Conservation (phyloP, 2,329 filamentous ascomycete genomes). For the Lasiodiplodia gonubiensis region DNA sequence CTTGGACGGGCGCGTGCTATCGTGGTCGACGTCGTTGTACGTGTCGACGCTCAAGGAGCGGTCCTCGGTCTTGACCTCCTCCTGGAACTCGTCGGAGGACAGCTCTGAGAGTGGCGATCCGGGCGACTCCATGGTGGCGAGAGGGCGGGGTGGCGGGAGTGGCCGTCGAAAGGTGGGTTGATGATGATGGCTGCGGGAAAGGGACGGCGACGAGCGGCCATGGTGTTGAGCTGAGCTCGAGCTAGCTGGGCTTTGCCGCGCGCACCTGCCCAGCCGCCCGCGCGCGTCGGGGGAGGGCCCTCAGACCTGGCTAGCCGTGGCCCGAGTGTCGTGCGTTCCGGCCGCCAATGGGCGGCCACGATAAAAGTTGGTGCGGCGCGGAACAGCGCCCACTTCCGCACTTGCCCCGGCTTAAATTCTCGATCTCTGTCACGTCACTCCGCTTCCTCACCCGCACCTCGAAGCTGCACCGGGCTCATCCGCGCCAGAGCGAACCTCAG, state of each 20-base stretch:
- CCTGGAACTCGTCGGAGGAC: constrained; percentile 66
- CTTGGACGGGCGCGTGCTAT: constrained; percentile 43
- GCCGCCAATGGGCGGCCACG: constrained; percentile 7
- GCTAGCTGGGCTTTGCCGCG: constrained; percentile 9
- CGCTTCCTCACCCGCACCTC: background rate
- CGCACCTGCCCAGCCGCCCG: constrained; percentile 12
- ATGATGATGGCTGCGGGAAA: constrained; percentile 14
- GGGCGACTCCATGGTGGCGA: constrained; percentile 56
- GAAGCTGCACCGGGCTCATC: background rate
- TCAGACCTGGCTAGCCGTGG: background rate
- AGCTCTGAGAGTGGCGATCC: constrained; percentile 69
- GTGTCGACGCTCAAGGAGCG: constrained; percentile 55
- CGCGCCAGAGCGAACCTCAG: no score
- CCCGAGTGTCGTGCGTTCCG: background rate
- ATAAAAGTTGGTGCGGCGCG: constrained; percentile 6
- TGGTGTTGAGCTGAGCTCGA: constrained; percentile 25
- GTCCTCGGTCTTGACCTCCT: constrained; percentile 57
- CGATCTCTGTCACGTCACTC: background rate
- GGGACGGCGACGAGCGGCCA: constrained; percentile 20
- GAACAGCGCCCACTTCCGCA: constrained; percentile 17
- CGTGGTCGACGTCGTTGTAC: constrained; percentile 42
- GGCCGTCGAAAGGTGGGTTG: constrained; percentile 17
- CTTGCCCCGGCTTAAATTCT: constrained; percentile 15
- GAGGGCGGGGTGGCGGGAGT: background rate
- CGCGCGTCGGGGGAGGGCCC: background rate